These are phyloP conservation scores for Falciphora oryzae DNA, from an alignment of 2,329 filamentous ascomycete genomes.

Conservation along the genomic window DNA sequence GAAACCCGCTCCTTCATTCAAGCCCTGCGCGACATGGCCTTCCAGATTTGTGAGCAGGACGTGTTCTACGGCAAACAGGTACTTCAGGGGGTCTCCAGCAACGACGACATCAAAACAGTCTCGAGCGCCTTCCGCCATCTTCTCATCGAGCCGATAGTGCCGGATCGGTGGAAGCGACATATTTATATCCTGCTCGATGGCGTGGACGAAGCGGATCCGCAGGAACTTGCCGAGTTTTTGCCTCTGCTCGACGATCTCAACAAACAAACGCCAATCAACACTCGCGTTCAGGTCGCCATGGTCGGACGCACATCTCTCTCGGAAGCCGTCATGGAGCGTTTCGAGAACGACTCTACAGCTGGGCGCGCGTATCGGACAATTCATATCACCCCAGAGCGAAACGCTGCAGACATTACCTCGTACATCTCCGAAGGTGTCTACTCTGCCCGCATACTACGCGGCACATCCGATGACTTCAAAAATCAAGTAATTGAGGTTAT, in stretches of 20 bases:
- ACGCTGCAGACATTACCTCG: constrained; percentile 1
- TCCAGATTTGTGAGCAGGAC: constrained; percentile 10
- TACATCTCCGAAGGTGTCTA: constrained; percentile 8
- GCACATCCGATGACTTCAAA: constrained; percentile 3
- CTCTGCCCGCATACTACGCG: not conserved
- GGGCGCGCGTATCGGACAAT: constrained; percentile 1
- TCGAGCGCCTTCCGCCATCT: constrained; percentile 8
- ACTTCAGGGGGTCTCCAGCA: not conserved
- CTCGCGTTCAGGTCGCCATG: constrained; percentile 9
- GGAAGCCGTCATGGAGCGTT: not conserved
- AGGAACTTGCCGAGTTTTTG: constrained; percentile 6
- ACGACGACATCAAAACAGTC: constrained; percentile 9
- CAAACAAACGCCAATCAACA: constrained; percentile 5
- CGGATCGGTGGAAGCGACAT: constrained; percentile 8
- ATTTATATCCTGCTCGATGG: constrained; percentile 8
- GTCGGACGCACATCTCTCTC: constrained; percentile 7
- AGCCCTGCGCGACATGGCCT: constrained; percentile 9
- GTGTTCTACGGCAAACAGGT: constrained; percentile 11
- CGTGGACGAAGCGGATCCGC: constrained; percentile 9
- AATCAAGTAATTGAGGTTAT: constrained; percentile 5
- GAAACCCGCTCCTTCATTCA: constrained; percentile 9
- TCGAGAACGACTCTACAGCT: not conserved
- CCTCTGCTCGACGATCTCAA: constrained; percentile 7
- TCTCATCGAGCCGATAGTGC: constrained; percentile 5
- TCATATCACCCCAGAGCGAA: constrained; percentile 9